Evolutionary conservation across 192 early-diverging fungal genomes (phyloP), one percentile per base, ranked within the genome.

Genomic region (Phycomyces blakesleeanus): DNA sequence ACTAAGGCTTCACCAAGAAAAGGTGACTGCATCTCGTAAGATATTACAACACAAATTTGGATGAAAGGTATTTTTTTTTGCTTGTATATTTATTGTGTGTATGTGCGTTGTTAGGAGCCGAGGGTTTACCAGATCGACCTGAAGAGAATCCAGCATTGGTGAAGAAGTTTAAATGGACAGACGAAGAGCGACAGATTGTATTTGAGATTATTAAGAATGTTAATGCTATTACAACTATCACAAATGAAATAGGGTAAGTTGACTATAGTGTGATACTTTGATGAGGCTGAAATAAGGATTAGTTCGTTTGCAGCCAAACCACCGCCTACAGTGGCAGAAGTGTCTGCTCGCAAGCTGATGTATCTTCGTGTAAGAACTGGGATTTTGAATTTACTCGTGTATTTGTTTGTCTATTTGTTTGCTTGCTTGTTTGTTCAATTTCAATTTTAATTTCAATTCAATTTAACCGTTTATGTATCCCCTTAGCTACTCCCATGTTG

Each of bases 401-500:
- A n/a, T n/a, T n/a, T n/a, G n/a, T n/a, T n/a, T n/a, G n/a, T n/a
- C n/a, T n/a, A n/a, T n/a, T n/a, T n/a, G n/a, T n/a, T n/a, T n/a
- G n/a, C n/a, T n/a, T n/a, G n/a, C n/a, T n/a, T n/a, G n/a, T n/a
- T n/a, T n/a, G n/a, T n/a, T n/a, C n/a, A n/a, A n/a, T n/a, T n/a
- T n/a, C n/a, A n/a, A n/a, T n/a, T n/a, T n/a, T n/a, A n/a, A n/a
- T n/a, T n/a, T n/a, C n/a, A n/a, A n/a, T n/a, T n/a, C n/a, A n/a
- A n/a, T n/a, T n/a, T n/a, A n/a, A n/a, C n/a, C n/a, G n/a, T n/a
- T n/a, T n/a, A n/a, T n/a, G n/a, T n/a, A n/a, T n/a, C n/a, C n/a
- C n/a, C n/a, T n/a, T 59, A 84, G 82, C 38, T 84, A 4, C 39
- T 81, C 20, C 54, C 44, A 5, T 61, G 72, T 12, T 84, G 78